Evolutionary conservation across 345 rosid genomes (phyloP).

Genomic region (Aegle marmelos): DNA sequence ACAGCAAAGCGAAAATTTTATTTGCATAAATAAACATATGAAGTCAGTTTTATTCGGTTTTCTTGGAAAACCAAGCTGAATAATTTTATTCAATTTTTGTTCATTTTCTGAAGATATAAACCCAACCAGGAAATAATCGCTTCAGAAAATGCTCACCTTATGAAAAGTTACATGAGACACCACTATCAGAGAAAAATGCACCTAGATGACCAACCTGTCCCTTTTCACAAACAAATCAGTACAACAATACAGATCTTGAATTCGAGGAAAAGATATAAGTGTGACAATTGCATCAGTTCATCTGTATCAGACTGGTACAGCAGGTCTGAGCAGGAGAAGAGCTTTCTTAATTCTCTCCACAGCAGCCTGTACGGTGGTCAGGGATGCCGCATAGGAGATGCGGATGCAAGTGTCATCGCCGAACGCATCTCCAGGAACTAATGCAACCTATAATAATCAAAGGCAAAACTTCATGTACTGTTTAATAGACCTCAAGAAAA

Average conservation of each 20-base stretch:
- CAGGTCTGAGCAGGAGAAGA: conserved; percentile 48
- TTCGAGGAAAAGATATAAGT: neutral
- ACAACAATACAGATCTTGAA: neutral
- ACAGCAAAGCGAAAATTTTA: too few relatives aligned
- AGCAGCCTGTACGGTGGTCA: conserved; percentile 68
- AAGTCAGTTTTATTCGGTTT: too few relatives aligned
- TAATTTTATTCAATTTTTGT: neutral
- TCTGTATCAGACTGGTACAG: conserved; percentile 40
- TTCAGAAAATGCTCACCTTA: too few relatives aligned
- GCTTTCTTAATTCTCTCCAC: conserved; percentile 79
- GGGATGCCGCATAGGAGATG: conserved; percentile 88
- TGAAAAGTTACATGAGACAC: neutral
- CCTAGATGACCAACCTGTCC: neutral
- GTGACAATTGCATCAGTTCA: neutral
- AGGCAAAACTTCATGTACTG: neutral
- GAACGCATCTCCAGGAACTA: conserved; percentile 97
- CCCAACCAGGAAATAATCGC: neutral
- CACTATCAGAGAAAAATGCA: neutral
- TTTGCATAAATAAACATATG: neutral
- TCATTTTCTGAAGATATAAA: neutral
- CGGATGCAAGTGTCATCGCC: conserved; percentile 89
- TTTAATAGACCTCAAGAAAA: neutral
- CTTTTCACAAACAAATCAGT: conserved; percentile 9
- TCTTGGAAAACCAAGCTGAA: too few relatives aligned
- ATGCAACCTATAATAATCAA: conserved; percentile 58